A percentile compares a stretch with the other conserved stretches of the same genome.
Evolutionary conservation across 2,329 filamentous ascomycete genomes (phyloP).

Genomic region (Ophiostoma sp.): DNA sequence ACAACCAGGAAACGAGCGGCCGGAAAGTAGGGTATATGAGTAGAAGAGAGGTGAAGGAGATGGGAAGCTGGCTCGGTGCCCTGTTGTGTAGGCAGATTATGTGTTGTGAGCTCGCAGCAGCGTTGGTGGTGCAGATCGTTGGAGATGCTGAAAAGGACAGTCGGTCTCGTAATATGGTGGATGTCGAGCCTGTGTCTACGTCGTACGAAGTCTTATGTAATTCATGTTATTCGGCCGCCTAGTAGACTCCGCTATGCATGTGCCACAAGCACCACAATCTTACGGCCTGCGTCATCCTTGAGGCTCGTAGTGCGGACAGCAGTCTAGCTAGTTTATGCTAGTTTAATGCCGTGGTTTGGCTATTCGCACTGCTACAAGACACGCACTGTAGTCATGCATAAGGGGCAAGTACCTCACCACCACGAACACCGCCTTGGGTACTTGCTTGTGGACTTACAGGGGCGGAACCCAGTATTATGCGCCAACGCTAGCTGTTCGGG

Average conservation of each 20-base stretch:
- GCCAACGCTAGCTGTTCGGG: background rate
- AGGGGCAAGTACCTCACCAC: slow-evolving; percentile 11
- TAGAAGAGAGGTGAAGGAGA: background rate
- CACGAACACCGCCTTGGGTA: background rate
- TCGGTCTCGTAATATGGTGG: background rate
- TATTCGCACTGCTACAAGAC: background rate
- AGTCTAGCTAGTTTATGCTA: background rate
- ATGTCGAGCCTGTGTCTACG: background rate
- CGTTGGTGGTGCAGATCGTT: background rate
- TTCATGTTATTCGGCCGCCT: slow-evolving; percentile 17
- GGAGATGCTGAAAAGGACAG: background rate
- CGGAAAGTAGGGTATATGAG: background rate
- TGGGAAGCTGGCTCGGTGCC: background rate
- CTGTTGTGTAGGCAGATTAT: background rate
- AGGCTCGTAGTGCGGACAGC: background rate
- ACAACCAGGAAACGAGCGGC: background rate
- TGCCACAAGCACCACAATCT: slow-evolving; percentile 12
- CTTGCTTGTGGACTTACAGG: background rate
- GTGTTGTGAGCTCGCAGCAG: background rate
- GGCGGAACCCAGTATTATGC: too few species aligned
- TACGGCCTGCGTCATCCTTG: slow-evolving; percentile 7
- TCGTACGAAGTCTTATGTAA: background rate
- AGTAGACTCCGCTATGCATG: slow-evolving; percentile 12
- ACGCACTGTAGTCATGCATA: background rate
- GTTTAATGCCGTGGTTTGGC: background rate